These are phyloP conservation scores for Xylaria multiplex DNA, from an alignment of 2,329 filamentous ascomycete genomes.

Conservation along the genomic window DNA sequence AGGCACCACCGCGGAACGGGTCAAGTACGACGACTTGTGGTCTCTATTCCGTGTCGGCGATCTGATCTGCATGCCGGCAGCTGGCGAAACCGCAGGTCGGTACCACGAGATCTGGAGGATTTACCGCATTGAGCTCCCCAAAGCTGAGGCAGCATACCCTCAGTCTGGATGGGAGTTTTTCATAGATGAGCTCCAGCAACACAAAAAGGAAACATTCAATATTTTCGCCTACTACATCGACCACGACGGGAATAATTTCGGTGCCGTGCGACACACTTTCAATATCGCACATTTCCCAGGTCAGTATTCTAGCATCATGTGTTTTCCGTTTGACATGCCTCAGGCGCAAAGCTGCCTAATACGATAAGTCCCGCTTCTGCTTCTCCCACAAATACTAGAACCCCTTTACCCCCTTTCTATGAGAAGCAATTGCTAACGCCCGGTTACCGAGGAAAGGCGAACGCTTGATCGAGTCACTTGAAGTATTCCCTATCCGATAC, in stretches of 20 bases:
- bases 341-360: not conserved
- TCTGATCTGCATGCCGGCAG: conserved; percentile 53
- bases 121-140: conserved; percentile 49
- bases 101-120: conserved; percentile 55
- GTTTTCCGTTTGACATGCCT: not conserved
- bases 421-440: conserved; percentile 2
- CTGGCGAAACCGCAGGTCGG: conserved; percentile 49
- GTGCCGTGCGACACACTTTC: conserved; percentile 53
- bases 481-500: conserved; percentile 54
- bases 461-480: conserved; percentile 51
- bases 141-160: conserved; percentile 47
- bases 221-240: conserved; percentile 57
- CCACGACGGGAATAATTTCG: conserved; percentile 53
- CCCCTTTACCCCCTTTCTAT: not conserved
- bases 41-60: conserved; percentile 55
- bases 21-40: conserved; percentile 57
- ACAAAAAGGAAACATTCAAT: conserved; percentile 48
- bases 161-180: conserved; percentile 52
- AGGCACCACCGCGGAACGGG: conserved; percentile 45
- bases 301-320: not conserved
- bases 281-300: conserved; percentile 52
- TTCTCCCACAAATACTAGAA: not conserved
- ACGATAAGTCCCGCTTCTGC: not conserved
- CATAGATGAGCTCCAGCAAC: conserved; percentile 48
- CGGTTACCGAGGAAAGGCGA: conserved; percentile 40